phyloP scores from a whole-genome alignment of 805 yeast species.

The Vanderwaltozyma polyspora region DNA sequence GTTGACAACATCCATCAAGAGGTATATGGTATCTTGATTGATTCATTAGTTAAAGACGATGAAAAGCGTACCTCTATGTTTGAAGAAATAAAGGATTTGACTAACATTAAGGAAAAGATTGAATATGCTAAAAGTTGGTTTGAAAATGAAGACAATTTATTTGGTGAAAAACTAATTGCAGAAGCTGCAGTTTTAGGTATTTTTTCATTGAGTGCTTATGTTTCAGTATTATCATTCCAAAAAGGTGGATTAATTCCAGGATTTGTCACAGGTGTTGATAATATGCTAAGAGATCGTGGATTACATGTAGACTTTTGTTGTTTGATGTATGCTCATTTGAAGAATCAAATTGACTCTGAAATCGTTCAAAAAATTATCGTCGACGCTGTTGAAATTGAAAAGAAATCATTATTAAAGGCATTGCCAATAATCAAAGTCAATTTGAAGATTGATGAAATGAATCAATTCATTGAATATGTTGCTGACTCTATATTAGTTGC shows the following conservation, averaged over 20 bases:
- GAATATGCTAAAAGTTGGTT: constrained; percentile 98
- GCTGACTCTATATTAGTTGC: constrained; percentile 90
- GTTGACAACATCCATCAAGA: constrained; percentile 98
- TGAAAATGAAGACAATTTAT: constrained; percentile 69
- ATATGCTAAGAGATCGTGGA: constrained; percentile 96
- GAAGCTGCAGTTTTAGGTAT: constrained; percentile 98
- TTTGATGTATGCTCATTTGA: constrained; percentile 80
- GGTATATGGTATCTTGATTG: constrained; percentile 87
- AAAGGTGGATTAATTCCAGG: constrained; percentile 98
- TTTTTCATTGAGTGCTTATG: constrained; percentile 94
- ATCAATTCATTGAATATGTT: constrained; percentile 91
- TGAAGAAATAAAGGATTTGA: constrained; percentile 86
- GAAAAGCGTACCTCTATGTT: constrained; percentile 76
- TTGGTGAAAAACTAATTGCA: constrained; percentile 91
- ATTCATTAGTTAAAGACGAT: constrained; percentile 89
- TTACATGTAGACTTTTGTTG: constrained; percentile 96
- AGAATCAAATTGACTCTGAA: constrained; percentile 68
- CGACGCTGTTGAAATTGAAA: constrained; percentile 90
- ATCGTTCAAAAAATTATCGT: constrained; percentile 76
- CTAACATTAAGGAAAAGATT: constrained; percentile 88
- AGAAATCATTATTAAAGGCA: constrained; percentile 83
- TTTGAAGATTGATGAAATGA: constrained; percentile 83
- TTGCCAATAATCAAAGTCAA: constrained; percentile 84
- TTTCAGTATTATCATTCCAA: constrained; percentile 94
- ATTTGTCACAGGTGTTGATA: constrained; percentile 87